Conservation (phyloP, 345 rosid genomes). For the Streptanthus diversifolius region DNA sequence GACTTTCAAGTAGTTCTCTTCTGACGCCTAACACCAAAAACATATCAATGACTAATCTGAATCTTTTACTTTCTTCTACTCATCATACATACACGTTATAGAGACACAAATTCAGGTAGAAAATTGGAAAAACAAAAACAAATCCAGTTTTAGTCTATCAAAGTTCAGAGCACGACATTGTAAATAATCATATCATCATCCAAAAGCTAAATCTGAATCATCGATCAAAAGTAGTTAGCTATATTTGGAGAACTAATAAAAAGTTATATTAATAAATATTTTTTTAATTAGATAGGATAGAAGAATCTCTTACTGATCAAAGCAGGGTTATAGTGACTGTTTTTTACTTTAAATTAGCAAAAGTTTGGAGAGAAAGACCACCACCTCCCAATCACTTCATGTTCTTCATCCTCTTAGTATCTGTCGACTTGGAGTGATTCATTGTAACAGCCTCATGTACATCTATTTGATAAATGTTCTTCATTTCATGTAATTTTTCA, state of each 20-base stretch:
- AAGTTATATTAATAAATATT: neutral
- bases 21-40: too few species aligned
- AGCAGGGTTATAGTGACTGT: constrained; percentile 56
- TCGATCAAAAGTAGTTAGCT: neutral
- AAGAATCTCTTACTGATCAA: constrained; percentile 46
- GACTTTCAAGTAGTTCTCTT: too few species aligned
- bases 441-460: neutral
- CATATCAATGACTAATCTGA: too few species aligned
- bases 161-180: too few species aligned
- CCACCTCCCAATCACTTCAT: constrained; percentile 68
- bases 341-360: constrained; percentile 57
- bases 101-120: too few species aligned
- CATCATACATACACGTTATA: too few species aligned
- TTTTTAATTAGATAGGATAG: neutral
- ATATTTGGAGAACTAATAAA: neutral
- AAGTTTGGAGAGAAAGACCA: constrained; percentile 81
- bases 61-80: too few species aligned
- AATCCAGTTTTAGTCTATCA: too few species aligned
- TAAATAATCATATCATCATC: neutral
- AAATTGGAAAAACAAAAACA: too few species aligned
- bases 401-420: constrained; percentile 48
- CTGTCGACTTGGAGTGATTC: constrained; percentile 7
- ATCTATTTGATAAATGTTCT: neutral
- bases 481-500: constrained; percentile 11
- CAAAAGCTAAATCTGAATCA: neutral